Base-by-base conservation (phyloP, 441 rosid species). In the Capsella rubella region DNA sequence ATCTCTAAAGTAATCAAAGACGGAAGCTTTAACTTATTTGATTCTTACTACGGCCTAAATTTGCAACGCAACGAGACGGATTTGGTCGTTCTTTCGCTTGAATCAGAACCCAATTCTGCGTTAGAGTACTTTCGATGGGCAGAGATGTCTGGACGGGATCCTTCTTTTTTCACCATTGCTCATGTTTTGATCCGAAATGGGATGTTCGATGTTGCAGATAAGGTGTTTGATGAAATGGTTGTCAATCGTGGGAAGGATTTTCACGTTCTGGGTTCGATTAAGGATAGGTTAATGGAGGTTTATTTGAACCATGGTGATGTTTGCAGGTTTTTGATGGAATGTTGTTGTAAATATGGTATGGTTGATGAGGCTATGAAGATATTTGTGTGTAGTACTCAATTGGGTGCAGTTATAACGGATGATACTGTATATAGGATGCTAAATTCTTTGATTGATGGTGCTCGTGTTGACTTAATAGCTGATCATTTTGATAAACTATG, bases 141-240 rank as follows among this genome's bases (percentile, higher is more conserved):
- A 49, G 16, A 40, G 37, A 31, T 65, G 29, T 58, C 69, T 71
- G 64, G 80, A 45, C 1, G 3, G 4, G 59, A 18, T 45, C 82
- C 62, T 4, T 82, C 83, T 37, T 74, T 80, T 45, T 57, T 75
- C 53, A 72, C 78, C n/a, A 62, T 86, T 67, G 78, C 79, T 49
- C 75, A 55, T 29, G 16, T 81, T 21, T 57, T 79, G 82, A 79
- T 86, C 27, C 66, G 72, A 5, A 54, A 73, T 71, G 63, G 67
- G 58, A 72, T 73, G 81, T 77, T 69, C 1, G 77, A 53, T 77
- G 74, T 42, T 25, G 86, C 89, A 46, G 64, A 54, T 15, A 35
- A 65, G 67, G 71, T 81, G 70, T 82, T 86, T 40, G 89, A 75
- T 55, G 78, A 75, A 78, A 73, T 82, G 79, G 35, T 68, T 42